These are phyloP conservation scores for Lactuca saligna DNA, from an alignment of 129 eudicot species.

Conservation along the genomic window DNA sequence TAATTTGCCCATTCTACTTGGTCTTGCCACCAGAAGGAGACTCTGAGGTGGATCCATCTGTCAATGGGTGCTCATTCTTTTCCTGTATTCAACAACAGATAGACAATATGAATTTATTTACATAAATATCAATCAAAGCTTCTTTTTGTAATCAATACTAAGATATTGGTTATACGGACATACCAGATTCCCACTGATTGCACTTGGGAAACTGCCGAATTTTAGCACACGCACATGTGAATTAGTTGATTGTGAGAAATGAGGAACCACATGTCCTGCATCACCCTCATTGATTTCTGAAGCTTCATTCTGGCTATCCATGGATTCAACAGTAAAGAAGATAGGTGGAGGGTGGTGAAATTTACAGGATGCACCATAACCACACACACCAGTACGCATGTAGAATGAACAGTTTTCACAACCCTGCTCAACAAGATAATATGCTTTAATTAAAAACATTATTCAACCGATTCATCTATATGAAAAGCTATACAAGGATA, in stretches of 20 bases:
- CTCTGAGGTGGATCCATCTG: slow-evolving; percentile 28
- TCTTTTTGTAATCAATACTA: background rate
- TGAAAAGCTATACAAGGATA: background rate
- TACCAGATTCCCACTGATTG: slow-evolving; percentile 35
- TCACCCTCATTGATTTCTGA: background rate
- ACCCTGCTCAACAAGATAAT: slow-evolving; percentile 40
- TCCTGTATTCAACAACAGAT: slow-evolving; percentile 40
- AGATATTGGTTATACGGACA: background rate
- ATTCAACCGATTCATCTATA: background rate
- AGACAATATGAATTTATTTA: slow-evolving; percentile 7
- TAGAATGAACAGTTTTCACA: slow-evolving; percentile 54
- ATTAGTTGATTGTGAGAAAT: background rate
- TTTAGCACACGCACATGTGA: slow-evolving; percentile 2
- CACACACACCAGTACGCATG: slow-evolving; percentile 64
- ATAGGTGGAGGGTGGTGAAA: slow-evolving; percentile 64
- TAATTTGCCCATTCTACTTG: slow-evolving; percentile 16
- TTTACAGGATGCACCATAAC: slow-evolving; percentile 48
- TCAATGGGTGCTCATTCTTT: slow-evolving; percentile 17
- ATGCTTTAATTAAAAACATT: slow-evolving; percentile 1
- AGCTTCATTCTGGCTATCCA: slow-evolving; percentile 2
- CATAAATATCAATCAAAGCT: background rate
- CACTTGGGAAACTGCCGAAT: background rate
- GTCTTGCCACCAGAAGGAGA: slow-evolving; percentile 20
- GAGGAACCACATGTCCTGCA: too few relatives aligned
- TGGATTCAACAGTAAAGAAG: slow-evolving; percentile 18